These are phyloP conservation scores for Calonectria hongkongensis DNA, from an alignment of 2,329 filamentous ascomycete species.

Conservation along the genomic window DNA sequence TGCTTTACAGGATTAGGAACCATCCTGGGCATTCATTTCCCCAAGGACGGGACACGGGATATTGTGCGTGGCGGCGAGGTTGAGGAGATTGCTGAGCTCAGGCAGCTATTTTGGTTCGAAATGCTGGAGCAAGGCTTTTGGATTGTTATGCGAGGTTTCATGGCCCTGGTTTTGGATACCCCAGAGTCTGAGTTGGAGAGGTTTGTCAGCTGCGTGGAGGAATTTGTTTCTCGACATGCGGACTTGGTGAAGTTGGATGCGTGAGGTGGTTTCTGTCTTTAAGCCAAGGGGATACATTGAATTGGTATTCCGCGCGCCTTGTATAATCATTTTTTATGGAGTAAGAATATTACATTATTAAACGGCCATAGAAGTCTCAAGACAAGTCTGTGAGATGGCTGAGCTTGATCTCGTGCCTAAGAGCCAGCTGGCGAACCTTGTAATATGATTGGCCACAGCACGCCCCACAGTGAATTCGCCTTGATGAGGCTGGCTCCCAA, in stretches of 20 bases:
- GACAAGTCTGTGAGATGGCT: background rate
- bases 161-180: slow-evolving; percentile 63
- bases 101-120: slow-evolving; percentile 67
- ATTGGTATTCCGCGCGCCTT: background rate
- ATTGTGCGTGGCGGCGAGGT: slow-evolving; percentile 57
- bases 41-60: slow-evolving; percentile 52
- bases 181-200: slow-evolving; percentile 62
- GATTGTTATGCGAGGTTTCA: slow-evolving; percentile 63
- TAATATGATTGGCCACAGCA: slow-evolving; percentile 46
- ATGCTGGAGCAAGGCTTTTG: slow-evolving; percentile 67
- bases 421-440: background rate
- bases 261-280: background rate
- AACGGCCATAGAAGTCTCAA: background rate
- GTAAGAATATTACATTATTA: background rate
- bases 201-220: slow-evolving; percentile 61
- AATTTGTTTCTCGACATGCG: slow-evolving; percentile 57
- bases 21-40: slow-evolving; percentile 62
- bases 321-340: background rate
- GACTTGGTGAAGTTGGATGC: slow-evolving; percentile 43
- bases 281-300: background rate
- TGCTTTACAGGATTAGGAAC: slow-evolving; percentile 62
- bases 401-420: background rate
- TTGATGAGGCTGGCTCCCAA: slow-evolving; percentile 37
- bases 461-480: slow-evolving; percentile 6
- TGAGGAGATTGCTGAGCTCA: slow-evolving; percentile 57